Conservation (phyloP, 2,329 filamentous ascomycete genomes). For the Colletotrichum gloeosporioides region DNA sequence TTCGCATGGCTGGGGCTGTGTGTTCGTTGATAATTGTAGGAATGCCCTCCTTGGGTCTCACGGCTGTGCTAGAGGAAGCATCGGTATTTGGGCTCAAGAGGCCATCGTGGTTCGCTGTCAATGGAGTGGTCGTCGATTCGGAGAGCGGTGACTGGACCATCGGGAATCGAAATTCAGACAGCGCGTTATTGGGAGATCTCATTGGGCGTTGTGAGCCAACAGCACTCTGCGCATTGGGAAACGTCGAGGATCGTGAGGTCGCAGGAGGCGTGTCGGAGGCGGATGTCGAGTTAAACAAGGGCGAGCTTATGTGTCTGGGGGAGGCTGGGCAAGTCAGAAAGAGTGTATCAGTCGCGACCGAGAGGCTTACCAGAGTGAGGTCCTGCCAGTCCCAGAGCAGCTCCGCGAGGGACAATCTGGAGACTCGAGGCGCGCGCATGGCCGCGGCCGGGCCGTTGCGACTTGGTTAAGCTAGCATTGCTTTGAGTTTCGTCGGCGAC, state of each 20-base stretch:
- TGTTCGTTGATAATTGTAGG: conserved; percentile 59
- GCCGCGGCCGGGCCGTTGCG: conserved; percentile 61
- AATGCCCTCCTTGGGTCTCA: conserved; percentile 48
- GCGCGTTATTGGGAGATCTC: conserved; percentile 44
- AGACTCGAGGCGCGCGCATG: conserved; percentile 84
- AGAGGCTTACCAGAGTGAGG: conserved; percentile 43
- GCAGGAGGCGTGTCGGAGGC: conserved; percentile 54
- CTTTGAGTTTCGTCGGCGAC: conserved; percentile 49
- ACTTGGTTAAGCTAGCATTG: conserved; percentile 45
- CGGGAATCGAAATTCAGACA: conserved; percentile 65
- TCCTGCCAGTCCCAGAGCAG: conserved; percentile 27
- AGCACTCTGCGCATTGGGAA: conserved; percentile 49
- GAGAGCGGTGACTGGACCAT: conserved; percentile 47
- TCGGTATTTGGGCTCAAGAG: conserved; percentile 42
- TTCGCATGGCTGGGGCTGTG: conserved; percentile 65
- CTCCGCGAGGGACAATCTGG: conserved; percentile 67
- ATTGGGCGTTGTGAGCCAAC: conserved; percentile 43
- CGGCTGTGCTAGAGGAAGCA: conserved; percentile 30
- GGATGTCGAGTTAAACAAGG: conserved; percentile 61
- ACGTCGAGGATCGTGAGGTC: conserved; percentile 45
- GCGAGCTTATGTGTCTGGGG: conserved; percentile 52
- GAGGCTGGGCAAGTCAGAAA: conserved; percentile 26
- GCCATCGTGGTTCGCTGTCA: conserved; percentile 39
- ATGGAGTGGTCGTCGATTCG: conserved; percentile 33
- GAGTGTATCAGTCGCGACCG: neutral